A percentile compares a stretch with the other conserved stretches of the same genome.
Conservation (phyloP, 257 asterid species). For the Penstemon barbatus region DNA sequence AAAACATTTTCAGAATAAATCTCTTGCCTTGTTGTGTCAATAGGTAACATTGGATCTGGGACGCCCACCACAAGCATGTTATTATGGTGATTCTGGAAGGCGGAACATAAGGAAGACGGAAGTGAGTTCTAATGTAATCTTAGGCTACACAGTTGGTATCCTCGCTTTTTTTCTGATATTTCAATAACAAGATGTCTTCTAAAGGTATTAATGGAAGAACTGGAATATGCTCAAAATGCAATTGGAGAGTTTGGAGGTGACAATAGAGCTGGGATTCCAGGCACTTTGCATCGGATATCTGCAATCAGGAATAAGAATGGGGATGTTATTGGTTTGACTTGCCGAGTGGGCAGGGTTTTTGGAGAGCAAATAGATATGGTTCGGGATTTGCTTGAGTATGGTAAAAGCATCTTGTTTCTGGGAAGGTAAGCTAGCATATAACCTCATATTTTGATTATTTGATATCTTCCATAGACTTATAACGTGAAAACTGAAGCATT, state of each 20-base stretch:
- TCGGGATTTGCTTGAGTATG: slow-evolving; percentile 72
- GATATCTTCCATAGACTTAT: slow-evolving; percentile 3
- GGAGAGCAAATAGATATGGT: slow-evolving; percentile 57
- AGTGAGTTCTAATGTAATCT: slow-evolving; percentile 36
- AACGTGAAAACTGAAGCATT: background rate
- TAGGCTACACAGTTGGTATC: slow-evolving; percentile 6
- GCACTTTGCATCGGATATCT: slow-evolving; percentile 80
- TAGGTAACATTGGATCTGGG: slow-evolving; percentile 82
- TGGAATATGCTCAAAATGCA: slow-evolving; percentile 59
- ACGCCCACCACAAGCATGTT: slow-evolving; percentile 68
- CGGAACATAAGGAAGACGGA: slow-evolving; percentile 53
- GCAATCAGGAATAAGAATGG: slow-evolving; percentile 69
- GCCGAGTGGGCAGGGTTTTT: slow-evolving; percentile 74
- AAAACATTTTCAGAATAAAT: background rate
- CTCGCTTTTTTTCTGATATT: background rate
- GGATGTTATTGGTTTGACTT: slow-evolving; percentile 68
- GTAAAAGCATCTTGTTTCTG: slow-evolving; percentile 79
- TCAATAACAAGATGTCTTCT: slow-evolving; percentile 20
- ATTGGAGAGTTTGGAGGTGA: slow-evolving; percentile 73
- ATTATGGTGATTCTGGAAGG: slow-evolving; percentile 50
- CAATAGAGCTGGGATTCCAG: slow-evolving; percentile 74
- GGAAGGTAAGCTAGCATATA: slow-evolving; percentile 60
- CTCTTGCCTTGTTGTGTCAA: slow-evolving; percentile 11
- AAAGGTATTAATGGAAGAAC: slow-evolving; percentile 65
- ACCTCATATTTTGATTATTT: slow-evolving; percentile 1